phyloP scores from a whole-genome alignment of 768 basidiomycete species.

The Plicaturopsis crispa region DNA sequence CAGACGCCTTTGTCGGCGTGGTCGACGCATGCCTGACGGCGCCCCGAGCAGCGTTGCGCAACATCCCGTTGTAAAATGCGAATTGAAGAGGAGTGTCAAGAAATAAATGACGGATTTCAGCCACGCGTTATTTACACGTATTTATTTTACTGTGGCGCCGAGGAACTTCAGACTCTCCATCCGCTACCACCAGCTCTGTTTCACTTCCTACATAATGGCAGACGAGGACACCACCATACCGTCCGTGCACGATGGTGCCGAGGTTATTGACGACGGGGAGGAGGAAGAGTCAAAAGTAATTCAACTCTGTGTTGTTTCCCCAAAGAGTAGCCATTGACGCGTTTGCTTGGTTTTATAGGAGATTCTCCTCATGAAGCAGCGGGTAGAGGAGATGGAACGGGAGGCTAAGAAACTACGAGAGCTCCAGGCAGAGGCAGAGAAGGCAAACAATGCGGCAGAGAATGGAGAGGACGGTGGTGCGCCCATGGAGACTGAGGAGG shows the following conservation, averaged over 20 bases:
- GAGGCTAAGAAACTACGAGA: conserved; percentile 86
- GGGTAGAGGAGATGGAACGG: conserved; percentile 89
- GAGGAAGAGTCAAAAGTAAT: conserved; percentile 57
- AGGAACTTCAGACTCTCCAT: no score
- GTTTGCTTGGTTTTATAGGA: conserved; percentile 42
- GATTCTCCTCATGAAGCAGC: conserved; percentile 84
- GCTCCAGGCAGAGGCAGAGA: conserved; percentile 72
- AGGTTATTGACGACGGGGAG: conserved; percentile 48
- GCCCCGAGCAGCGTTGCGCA: no score
- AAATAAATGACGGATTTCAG: no score
- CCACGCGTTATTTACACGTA: no score
- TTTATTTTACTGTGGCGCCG: no score
- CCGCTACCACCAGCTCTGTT: no score
- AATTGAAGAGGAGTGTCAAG: no score
- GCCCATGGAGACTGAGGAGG: conserved; percentile 78
- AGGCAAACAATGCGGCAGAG: conserved; percentile 40
- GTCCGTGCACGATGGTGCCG: conserved; percentile 25
- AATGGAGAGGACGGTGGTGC: conserved; percentile 35
- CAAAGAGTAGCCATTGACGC: conserved; percentile 9
- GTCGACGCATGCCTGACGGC: no score
- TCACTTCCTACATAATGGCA: conserved; percentile 34
- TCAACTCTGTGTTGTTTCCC: conserved; percentile 4
- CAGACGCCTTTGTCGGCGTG: no score
- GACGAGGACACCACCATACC: conserved; percentile 42
- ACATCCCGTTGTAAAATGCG: no score